Percentiles rank a stretch among this genome's conserved stretches.
Evolutionary conservation across 768 basidiomycete species (phyloP).

Genomic region (Calvatia gigantea): DNA sequence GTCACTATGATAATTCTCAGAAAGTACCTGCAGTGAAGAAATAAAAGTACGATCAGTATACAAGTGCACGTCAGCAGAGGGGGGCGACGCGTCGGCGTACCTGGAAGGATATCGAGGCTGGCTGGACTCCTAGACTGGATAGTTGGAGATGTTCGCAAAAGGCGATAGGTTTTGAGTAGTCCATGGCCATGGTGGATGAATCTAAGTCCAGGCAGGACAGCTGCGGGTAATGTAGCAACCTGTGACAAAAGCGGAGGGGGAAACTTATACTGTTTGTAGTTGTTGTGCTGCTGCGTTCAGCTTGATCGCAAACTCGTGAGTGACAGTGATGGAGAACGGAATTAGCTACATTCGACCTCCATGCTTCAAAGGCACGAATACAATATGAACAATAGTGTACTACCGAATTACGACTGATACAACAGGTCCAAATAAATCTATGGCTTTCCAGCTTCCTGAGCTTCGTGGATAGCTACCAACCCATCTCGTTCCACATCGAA

Average conservation of each 20-base stretch:
- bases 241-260: constrained; percentile 3
- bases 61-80: constrained; percentile 28
- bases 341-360: no score
- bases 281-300: constrained; percentile 4
- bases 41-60: constrained; percentile 22
- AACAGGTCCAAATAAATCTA: background rate
- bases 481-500: constrained; percentile 54
- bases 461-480: constrained; percentile 35
- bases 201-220: constrained; percentile 9
- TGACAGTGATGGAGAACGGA: background rate
- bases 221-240: constrained; percentile 7
- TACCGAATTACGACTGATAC: background rate
- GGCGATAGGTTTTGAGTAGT: constrained; percentile 72
- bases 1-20: background rate
- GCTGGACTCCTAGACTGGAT: constrained; percentile 93
- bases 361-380: background rate
- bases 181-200: constrained; percentile 37
- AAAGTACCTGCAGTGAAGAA: constrained; percentile 26
- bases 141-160: constrained; percentile 93
- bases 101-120: constrained; percentile 96
- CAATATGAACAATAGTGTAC: background rate
- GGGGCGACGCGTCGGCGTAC: constrained; percentile 45
- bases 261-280: constrained; percentile 8
- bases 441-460: constrained; percentile 12
- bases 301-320: background rate